Base-by-base conservation (phyloP, 257 asterid genomes). In the Nicotiana tomentosiformis region DNA sequence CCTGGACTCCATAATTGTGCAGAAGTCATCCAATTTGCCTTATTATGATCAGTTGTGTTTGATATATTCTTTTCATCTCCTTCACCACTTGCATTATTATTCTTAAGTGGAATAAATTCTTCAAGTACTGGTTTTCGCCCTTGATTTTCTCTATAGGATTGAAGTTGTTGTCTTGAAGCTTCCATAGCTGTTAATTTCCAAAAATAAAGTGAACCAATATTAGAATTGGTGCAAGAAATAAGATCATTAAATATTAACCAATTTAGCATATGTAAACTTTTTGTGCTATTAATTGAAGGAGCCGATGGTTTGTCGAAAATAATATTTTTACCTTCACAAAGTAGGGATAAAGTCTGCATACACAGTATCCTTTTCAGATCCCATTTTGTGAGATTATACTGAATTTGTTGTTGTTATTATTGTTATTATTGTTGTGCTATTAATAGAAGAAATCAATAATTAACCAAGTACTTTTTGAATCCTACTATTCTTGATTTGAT, bases 1-100 rank as follows among this genome's bases (percentile, higher is more conserved):
- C 90, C 90, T 84, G 93, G 98, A 85, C 92, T 94, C 99, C 99
- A 96, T 55, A 96, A 87, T 78, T 94, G 99, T 5, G 97, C 95
- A 4, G 97, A 90, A 35, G 95, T 92, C 99, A 96, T 96, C 99
- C 99, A 96, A 83, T 90, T 94, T 4, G 97, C 90, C 79, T 93
- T 96, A 80, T 93, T 92, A 16, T 89, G 89, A n/a, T 91, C 16
- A 58, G 33, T 82, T n/a, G 32, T 49, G 46, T 79, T 87, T 18
- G 76, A 83, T 7, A 77, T 88, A 43, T 67, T 80, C 46, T 90
- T 91, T 39, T 76, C 69, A 23, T 39, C 7, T 43, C 77, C 86
- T 46, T 85, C 88, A 0, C 82, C 61, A 61, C 68, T 81, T 7
- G 89, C 43, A 74, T 49, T 74, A 33, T 20, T 23, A 84, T 84